These are phyloP conservation scores for Poa annua DNA, from an alignment of 176 grass and related monocot genomes.

Conservation along the genomic window DNA sequence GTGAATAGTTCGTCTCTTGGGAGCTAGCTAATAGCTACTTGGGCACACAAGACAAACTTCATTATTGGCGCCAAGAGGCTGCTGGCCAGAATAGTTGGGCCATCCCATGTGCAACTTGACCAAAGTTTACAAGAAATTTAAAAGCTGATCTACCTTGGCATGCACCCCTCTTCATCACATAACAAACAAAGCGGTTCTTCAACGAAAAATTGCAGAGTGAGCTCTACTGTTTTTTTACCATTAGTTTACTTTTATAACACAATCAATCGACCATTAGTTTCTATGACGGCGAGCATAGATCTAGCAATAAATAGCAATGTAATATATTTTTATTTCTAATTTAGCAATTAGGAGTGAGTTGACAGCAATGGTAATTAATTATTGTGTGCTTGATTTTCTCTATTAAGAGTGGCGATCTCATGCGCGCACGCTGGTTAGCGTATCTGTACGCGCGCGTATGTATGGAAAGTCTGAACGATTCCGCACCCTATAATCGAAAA, in stretches of 20 bases:
- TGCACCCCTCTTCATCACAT: background rate
- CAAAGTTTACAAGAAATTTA: conserved; percentile 9
- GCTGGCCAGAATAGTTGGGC: conserved; percentile 25
- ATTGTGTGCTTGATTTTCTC: background rate
- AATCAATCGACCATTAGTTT: background rate
- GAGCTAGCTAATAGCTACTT: conserved; percentile 33
- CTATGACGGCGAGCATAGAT: background rate
- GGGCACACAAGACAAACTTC: conserved; percentile 43
- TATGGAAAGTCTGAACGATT: too few species aligned
- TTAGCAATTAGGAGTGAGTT: background rate
- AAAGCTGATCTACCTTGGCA: conserved; percentile 1
- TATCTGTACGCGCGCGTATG: too few species aligned
- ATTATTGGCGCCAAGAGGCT: conserved; percentile 45
- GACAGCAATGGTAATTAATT: background rate
- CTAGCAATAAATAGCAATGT: background rate
- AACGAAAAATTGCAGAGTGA: background rate
- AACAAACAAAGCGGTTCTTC: conserved; percentile 31
- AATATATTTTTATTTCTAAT: background rate
- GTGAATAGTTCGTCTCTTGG: conserved; percentile 36
- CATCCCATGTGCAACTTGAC: conserved; percentile 50
- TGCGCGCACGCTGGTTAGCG: too few species aligned
- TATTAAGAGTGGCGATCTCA: background rate
- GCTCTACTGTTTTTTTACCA: background rate
- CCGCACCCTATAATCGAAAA: too few species aligned
- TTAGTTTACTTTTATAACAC: background rate